phyloP scores from a whole-genome alignment of 2,329 filamentous ascomycete genomes.

The Aspergillus glaucus region DNA sequence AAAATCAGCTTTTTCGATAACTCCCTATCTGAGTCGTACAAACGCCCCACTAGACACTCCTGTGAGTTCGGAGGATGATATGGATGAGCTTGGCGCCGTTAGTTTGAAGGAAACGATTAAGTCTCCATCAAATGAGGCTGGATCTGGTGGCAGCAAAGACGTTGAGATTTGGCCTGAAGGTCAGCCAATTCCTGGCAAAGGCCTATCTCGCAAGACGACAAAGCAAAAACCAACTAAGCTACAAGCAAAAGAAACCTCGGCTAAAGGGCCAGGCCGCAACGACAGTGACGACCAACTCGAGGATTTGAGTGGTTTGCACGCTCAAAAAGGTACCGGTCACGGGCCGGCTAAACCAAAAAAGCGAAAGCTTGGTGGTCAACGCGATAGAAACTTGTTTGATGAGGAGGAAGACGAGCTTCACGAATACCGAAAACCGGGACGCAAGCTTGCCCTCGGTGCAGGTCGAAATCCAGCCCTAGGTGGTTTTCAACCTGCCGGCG shows the following conservation, averaged over 20 bases:
- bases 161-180: background rate
- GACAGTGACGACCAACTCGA: constrained; percentile 4
- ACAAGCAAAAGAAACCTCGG: background rate
- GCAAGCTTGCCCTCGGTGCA: constrained; percentile 19
- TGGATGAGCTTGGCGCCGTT: constrained; percentile 16
- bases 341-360: constrained; percentile 55
- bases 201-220: background rate
- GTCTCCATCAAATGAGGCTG: background rate
- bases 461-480: constrained; percentile 14
- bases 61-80: constrained; percentile 21
- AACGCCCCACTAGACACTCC: constrained; percentile 46
- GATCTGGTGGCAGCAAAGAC: background rate
- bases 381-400: constrained; percentile 63
- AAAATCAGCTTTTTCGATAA: constrained; percentile 90
- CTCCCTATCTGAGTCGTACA: constrained; percentile 79
- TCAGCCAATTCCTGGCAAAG: background rate
- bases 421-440: constrained; percentile 19
- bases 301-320: constrained; percentile 17
- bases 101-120: constrained; percentile 6
- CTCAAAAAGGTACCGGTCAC: constrained; percentile 10
- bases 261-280: background rate
- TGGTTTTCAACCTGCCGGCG: constrained; percentile 29
- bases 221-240: background rate
- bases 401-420: constrained; percentile 52
- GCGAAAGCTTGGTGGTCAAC: constrained; percentile 60